These are phyloP conservation scores for Saksenaea oblongispora DNA, from an alignment of 371 early-diverging fungal species.

Conservation along the genomic window DNA sequence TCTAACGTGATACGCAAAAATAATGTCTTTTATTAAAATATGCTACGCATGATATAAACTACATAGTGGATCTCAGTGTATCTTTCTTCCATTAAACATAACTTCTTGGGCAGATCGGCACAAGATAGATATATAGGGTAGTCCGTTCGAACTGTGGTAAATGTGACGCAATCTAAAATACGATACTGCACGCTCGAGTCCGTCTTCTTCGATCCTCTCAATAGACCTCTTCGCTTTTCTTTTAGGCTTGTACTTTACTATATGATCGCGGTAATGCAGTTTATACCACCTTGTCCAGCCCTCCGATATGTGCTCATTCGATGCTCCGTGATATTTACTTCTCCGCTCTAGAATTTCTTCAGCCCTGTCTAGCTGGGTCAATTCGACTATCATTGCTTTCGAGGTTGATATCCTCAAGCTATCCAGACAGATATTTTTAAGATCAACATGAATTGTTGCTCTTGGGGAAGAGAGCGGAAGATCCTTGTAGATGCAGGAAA, in stretches of 20 bases:
- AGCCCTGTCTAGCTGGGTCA: not conserved
- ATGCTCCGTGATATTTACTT: not conserved
- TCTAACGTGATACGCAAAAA: too few relatives aligned
- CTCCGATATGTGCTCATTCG: not conserved
- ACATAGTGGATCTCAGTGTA: too few relatives aligned
- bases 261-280: too few relatives aligned
- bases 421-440: too few relatives aligned
- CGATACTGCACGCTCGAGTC: not conserved
- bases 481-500: too few relatives aligned
- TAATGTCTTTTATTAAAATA: too few relatives aligned
- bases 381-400: not conserved
- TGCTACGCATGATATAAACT: too few relatives aligned
- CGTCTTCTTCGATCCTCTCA: not conserved
- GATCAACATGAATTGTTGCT: too few relatives aligned
- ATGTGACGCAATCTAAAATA: not conserved
- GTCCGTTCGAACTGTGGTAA: not conserved
- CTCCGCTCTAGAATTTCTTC: not conserved
- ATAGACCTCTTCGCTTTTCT: not conserved
- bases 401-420: too few relatives aligned
- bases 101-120: not conserved
- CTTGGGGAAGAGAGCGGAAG: too few relatives aligned
- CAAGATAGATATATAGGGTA: not conserved
- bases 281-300: not conserved
- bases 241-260: too few relatives aligned
- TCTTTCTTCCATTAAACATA: not conserved